phyloP scores from a whole-genome alignment of 768 basidiomycete species.

The Hygrophoropsis aurantiaca region DNA sequence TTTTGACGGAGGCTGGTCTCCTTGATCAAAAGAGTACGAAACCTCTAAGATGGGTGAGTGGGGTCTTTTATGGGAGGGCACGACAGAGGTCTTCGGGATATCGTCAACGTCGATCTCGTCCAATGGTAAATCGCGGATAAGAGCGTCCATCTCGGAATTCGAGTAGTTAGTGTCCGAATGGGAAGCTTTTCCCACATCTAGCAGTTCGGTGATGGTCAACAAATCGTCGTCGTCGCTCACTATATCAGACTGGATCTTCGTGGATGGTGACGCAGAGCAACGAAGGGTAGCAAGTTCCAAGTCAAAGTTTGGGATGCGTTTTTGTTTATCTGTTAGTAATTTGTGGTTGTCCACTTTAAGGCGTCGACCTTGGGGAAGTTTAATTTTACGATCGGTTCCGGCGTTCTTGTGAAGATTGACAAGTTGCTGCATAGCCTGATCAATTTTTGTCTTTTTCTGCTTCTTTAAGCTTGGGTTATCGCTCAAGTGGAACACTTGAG shows the following conservation, averaged over 20 bases:
- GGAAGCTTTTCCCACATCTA: constrained; percentile 31
- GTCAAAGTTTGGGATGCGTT: constrained; percentile 44
- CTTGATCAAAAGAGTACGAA: not conserved
- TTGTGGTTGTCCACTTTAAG: constrained; percentile 39
- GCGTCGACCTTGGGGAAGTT: constrained; percentile 39
- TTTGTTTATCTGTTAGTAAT: constrained; percentile 8
- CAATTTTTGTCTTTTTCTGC: constrained; percentile 21
- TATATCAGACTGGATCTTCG: constrained; percentile 27
- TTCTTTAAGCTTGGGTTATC: constrained; percentile 13
- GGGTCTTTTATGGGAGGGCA: not conserved
- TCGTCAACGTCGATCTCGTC: constrained; percentile 12
- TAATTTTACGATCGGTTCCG: constrained; percentile 38
- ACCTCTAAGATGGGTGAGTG: not conserved
- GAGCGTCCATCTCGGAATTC: constrained; percentile 42
- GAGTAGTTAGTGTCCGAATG: constrained; percentile 38
- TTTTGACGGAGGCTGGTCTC: constrained; percentile 16
- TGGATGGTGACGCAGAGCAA: constrained; percentile 20
- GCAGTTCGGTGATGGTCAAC: constrained; percentile 28
- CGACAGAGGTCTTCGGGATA: no score
- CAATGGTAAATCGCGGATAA: constrained; percentile 38
- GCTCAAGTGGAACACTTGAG: not conserved
- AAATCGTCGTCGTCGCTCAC: constrained; percentile 42
- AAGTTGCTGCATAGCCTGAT: constrained; percentile 37
- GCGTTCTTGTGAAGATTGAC: constrained; percentile 45
- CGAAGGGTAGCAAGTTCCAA: constrained; percentile 42